Conservation (phyloP, 768 basidiomycete genomes). For the Macrolepiota albuminosa region DNA sequence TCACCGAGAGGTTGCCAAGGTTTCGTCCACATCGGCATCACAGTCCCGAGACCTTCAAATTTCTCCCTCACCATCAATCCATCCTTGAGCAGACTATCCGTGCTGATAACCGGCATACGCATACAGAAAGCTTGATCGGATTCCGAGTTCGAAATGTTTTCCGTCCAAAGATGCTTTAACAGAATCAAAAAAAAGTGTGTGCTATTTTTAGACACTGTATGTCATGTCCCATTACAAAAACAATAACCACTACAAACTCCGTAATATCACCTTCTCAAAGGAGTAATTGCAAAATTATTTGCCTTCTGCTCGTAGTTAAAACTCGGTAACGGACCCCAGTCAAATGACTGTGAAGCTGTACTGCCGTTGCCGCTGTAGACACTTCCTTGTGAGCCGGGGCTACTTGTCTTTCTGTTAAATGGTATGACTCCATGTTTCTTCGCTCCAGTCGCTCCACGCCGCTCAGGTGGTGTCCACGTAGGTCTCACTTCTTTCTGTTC, state of each 20-base stretch:
- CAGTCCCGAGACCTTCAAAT: not conserved
- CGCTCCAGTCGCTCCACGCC: constrained; percentile 29
- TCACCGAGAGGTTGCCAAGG: not conserved
- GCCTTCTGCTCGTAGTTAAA: constrained; percentile 24
- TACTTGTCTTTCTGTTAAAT: constrained; percentile 29
- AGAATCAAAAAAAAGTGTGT: not conserved
- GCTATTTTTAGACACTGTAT: not conserved
- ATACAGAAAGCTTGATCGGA: not conserved
- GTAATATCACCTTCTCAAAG: constrained; percentile 3
- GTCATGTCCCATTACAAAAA: not conserved
- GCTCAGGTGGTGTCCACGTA: constrained; percentile 17
- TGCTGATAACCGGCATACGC: not conserved
- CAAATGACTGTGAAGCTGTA: constrained; percentile 35
- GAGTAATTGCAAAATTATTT: constrained; percentile 14
- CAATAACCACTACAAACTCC: not conserved
- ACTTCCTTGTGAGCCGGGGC: constrained; percentile 9
- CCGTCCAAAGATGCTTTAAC: not conserved
- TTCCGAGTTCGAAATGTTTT: not conserved
- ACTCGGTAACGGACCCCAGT: constrained; percentile 60
- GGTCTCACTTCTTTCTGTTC: constrained; percentile 23
- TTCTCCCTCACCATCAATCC: not conserved
- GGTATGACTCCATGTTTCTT: constrained; percentile 38
- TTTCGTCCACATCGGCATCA: not conserved
- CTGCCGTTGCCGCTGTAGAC: not conserved
- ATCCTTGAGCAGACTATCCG: not conserved